Percentiles rank a stretch among this genome's conserved stretches.
Conservation (phyloP, 768 basidiomycete genomes). For the Boletus rufocinnamomeus region DNA sequence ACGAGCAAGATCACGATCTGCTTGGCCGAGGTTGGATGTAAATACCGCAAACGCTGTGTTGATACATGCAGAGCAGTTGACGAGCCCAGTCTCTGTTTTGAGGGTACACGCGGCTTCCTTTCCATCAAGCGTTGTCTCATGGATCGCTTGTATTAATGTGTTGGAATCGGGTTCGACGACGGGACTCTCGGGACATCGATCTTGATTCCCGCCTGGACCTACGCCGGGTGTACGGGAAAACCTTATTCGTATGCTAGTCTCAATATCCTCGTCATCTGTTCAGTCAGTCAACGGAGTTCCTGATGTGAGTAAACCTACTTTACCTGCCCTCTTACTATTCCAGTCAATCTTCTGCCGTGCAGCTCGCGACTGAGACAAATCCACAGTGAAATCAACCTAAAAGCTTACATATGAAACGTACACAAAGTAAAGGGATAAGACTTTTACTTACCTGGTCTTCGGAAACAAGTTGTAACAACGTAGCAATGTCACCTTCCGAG, state of each 20-base stretch:
- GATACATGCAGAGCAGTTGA: slow-evolving; percentile 38
- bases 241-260: slow-evolving; percentile 60
- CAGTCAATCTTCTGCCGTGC: slow-evolving; percentile 65
- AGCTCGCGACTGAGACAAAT: slow-evolving; percentile 59
- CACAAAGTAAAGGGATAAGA: neutral
- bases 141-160: slow-evolving; percentile 26
- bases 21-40: slow-evolving; percentile 20
- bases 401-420: neutral
- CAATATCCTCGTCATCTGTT: slow-evolving; percentile 82
- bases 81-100: slow-evolving; percentile 25
- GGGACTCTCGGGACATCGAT: slow-evolving; percentile 13
- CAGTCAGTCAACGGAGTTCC: slow-evolving; percentile 7
- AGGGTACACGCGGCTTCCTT: slow-evolving; percentile 50
- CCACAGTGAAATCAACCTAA: slow-evolving; percentile 73
- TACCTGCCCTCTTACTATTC: slow-evolving; percentile 90
- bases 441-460: slow-evolving; percentile 61
- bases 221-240: slow-evolving; percentile 26
- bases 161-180: slow-evolving; percentile 18
- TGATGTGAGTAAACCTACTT: slow-evolving; percentile 13
- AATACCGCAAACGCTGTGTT: slow-evolving; percentile 23
- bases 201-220: slow-evolving; percentile 20
- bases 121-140: slow-evolving; percentile 48
- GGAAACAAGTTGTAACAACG: slow-evolving; percentile 79
- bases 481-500: slow-evolving; percentile 78
- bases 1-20: slow-evolving; percentile 22